Evolutionary conservation across 192 early-diverging fungal species (phyloP), one percentile per base, ranked within the genome.

Genomic region (Allomyces arbusculus): DNA sequence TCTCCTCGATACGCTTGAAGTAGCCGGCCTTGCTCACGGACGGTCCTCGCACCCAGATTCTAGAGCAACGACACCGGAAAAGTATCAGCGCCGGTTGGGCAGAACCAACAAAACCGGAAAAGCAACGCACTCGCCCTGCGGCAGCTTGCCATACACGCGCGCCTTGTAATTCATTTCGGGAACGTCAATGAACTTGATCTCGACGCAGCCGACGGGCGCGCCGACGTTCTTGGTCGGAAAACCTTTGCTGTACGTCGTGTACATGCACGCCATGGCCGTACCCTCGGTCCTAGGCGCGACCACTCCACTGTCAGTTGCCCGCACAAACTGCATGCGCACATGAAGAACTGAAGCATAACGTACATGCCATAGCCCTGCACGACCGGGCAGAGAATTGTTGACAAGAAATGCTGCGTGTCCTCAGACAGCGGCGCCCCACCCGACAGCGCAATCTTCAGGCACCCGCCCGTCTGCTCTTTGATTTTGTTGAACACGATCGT

Each of bases 271-370:
- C 70, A 89, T 79, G 65, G 85, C 90, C 65, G 80, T 82, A 25
- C 80, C 84, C 76, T 94, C 89, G 64, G 89, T 85, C 81, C 87
- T 81, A 58, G 88, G 91, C 76, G 90, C 93, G 10, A 91, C 92
- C 64, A 88, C 83, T 40, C 12, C 20, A 14, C 1, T 3, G 20
- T 58, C 50, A 58, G 12, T 58, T 58, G 2, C 20, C 12, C 3
- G 50, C 20, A 4, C 20, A 58, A 20, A 0, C 4, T 10, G 9
- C 2, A 58, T 2, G 9, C 12, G 5, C 12, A 20, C 10, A 50
- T 1, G 0, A 58, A 58, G 20, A 20, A 16, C 12, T 20, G 16
- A 9, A 1, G 92, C 71, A 67, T 92, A 79, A n/a, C 33, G 7
- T 40, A 40, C 33, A 40, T 40, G 33, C 33, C 33, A 7, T 40